phyloP scores from a whole-genome alignment of 116 monocot genomes.

The Dioscorea cayenensis region DNA sequence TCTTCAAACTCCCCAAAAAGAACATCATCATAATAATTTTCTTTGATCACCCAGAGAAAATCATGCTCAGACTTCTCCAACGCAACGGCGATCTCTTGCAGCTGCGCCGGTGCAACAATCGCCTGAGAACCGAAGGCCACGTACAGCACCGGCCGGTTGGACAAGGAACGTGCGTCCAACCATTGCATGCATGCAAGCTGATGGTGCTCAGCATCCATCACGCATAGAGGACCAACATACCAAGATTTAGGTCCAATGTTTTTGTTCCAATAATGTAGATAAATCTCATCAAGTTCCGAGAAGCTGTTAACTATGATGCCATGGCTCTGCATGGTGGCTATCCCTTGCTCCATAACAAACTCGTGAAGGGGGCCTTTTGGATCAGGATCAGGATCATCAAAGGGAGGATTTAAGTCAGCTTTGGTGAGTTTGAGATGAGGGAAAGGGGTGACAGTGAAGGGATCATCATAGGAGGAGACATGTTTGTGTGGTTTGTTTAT shows the following conservation, averaged over 20 bases:
- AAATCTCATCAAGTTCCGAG: constrained; percentile 18
- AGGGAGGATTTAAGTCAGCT: constrained; percentile 24
- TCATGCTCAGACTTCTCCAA: constrained; percentile 3
- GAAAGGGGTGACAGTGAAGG: constrained; percentile 20
- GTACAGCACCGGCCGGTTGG: constrained; percentile 11
- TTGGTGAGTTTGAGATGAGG: constrained; percentile 21
- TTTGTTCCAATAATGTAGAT: constrained; percentile 11
- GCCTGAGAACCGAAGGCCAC: constrained; percentile 6
- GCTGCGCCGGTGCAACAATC: neutral
- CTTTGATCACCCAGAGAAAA: constrained; percentile 6
- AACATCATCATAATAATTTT: neutral
- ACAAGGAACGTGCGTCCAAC: neutral
- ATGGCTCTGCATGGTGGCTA: neutral
- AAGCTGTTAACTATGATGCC: constrained; percentile 24
- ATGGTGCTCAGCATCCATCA: neutral
- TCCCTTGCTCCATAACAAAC: neutral
- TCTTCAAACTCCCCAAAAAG: neutral
- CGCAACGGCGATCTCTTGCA: neutral
- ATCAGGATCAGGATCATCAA: constrained; percentile 24
- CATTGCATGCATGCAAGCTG: neutral
- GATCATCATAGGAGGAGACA: constrained; percentile 2
- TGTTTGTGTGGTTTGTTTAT: neutral
- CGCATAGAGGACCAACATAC: constrained; percentile 26
- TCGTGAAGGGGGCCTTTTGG: constrained; percentile 9
- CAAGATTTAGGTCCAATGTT: constrained; percentile 1